These are phyloP conservation scores for Metrosideros polymorpha DNA, from an alignment of 441 rosid species.

Conservation along the genomic window DNA sequence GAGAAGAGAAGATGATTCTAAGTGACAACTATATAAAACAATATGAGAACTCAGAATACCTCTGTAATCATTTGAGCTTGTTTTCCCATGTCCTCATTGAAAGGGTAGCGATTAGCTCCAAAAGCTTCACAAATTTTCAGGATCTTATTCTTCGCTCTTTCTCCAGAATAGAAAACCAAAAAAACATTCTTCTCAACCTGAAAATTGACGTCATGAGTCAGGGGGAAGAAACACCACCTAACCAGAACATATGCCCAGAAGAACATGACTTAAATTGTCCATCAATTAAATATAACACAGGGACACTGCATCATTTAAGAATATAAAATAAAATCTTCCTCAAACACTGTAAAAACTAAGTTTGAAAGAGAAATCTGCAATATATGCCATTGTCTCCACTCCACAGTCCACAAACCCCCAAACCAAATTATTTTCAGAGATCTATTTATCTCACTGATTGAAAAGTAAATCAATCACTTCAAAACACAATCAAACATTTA, in stretches of 20 bases:
- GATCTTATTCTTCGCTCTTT: constrained; percentile 73
- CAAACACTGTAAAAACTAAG: neutral
- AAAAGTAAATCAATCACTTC: neutral
- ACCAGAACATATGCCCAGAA: neutral
- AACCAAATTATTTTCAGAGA: neutral
- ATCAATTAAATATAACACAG: neutral
- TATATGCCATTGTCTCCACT: neutral
- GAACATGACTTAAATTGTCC: neutral
- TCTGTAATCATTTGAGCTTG: constrained; percentile 54
- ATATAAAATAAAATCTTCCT: neutral
- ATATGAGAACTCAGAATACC: constrained; percentile 23
- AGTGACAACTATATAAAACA: neutral
- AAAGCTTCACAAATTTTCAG: constrained; percentile 89
- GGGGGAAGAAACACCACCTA: neutral
- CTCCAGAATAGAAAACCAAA: constrained; percentile 77
- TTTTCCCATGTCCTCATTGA: constrained; percentile 63
- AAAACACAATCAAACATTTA: neutral
- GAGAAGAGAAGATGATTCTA: neutral
- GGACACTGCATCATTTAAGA: neutral
- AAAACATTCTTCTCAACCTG: constrained; percentile 91
- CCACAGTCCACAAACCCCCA: neutral
- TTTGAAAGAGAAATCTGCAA: neutral
- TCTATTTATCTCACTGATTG: neutral
- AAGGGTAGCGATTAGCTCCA: constrained; percentile 90
- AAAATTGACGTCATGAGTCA: constrained; percentile 16